Evolutionary conservation across 495 filamentous ascomycete species (phyloP).

Genomic region (Neurospora sp.): DNA sequence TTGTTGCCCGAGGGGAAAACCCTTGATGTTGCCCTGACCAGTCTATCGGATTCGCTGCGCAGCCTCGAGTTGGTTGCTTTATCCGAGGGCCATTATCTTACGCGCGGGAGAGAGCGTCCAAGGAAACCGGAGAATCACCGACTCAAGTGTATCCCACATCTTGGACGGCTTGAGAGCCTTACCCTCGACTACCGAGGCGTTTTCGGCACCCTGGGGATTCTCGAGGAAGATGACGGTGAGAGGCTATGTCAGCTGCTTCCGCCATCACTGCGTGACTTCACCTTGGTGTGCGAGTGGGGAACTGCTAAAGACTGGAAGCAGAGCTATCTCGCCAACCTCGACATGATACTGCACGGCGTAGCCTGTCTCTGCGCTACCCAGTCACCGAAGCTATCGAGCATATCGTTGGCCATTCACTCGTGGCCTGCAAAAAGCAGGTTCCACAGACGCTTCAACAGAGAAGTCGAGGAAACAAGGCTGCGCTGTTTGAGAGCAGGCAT

Average conservation of each 20-base stretch:
- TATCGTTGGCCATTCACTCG: constrained; percentile 25
- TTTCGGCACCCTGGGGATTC: constrained; percentile 24
- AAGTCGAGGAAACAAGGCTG: constrained; percentile 15
- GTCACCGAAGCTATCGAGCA: constrained; percentile 12
- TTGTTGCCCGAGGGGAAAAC: constrained; percentile 22
- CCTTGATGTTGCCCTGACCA: constrained; percentile 16
- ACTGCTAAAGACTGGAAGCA: constrained; percentile 24
- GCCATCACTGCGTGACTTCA: constrained; percentile 18
- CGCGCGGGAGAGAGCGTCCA: constrained; percentile 21
- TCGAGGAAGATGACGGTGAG: constrained; percentile 26
- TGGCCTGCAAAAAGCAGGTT: constrained; percentile 25
- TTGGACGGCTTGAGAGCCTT: constrained; percentile 14
- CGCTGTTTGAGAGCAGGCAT: constrained; percentile 18
- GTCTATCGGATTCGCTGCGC: constrained; percentile 11
- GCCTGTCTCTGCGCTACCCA: constrained; percentile 14
- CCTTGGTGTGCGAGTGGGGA: constrained; percentile 25
- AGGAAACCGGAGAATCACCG: constrained; percentile 27
- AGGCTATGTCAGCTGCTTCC: constrained; percentile 22
- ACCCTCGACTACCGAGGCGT: constrained; percentile 25
- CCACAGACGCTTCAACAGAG: constrained; percentile 19
- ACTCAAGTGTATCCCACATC: constrained; percentile 20
- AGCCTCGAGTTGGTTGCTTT: constrained; percentile 21
- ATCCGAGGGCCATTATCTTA: constrained; percentile 23
- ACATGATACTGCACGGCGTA: constrained; percentile 25
- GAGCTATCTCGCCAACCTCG: constrained; percentile 21